Evolutionary conservation across 345 rosid genomes (phyloP), one percentile per base, ranked within the genome.

Genomic region (Salix purpurea): DNA sequence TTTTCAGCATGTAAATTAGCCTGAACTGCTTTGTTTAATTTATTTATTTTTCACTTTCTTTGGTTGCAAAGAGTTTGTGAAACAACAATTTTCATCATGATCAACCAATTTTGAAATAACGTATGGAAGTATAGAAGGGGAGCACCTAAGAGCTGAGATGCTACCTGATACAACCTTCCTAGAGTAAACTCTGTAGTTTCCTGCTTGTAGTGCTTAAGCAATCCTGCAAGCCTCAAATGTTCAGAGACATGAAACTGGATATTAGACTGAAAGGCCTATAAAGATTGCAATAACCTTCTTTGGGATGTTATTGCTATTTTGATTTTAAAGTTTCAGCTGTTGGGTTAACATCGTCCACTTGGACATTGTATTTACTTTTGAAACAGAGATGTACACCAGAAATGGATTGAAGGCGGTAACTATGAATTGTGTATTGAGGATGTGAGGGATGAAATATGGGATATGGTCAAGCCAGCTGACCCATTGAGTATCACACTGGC

Each of bases 341-440:
- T 52, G 58, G 46, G 46, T 6, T 18, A 52, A 52, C 58, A 68
- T 54, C 62, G 40, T 28, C 42, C 32, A 4, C 78, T 74, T 74
- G 65, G 67, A 46, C 11, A 8, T 19, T n/a, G 76, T 36, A 36
- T 65, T 28, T 62, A 13, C 68, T 28, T 23, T 2, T 77, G 64
- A 64, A 76, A 83, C 95, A 96, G 99, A 83, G 99, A 96, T 67
- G 98, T 96, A 30, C 99, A 96, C 80, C 97, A 91, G 79, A 96
- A 96, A 82, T 96, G 99, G 99, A 92, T 94, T 1, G 99, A 96
- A 86, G 99, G 99, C 26, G 98, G 98, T 39, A 96, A 96, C 89
- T 96, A 94, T 40, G 99, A 96, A 80, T 76, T 96, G 54, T 94
- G 99, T 72, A 96, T 96, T 2, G 99, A 94, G 65, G 99, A 94